These are phyloP conservation scores for Sesbania bispinosa DNA, from an alignment of 306 rosid genomes.

Conservation along the genomic window DNA sequence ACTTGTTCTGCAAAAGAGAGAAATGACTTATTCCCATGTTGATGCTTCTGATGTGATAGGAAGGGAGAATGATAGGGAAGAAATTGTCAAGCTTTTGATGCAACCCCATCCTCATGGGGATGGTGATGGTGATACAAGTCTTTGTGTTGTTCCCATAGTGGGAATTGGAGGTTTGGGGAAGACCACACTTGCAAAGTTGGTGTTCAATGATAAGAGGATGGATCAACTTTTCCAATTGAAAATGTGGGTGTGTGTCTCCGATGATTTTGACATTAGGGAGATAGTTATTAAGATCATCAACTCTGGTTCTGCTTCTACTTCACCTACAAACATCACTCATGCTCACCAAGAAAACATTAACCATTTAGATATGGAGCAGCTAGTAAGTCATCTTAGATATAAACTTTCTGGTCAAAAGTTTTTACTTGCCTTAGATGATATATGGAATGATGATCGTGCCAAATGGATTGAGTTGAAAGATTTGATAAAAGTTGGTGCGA, in stretches of 20 bases:
- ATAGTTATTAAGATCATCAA: background rate
- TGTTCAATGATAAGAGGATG: too few species aligned
- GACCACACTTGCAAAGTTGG: too few species aligned
- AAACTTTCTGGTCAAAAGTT: background rate
- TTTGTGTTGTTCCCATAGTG: too few species aligned
- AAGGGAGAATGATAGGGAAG: background rate
- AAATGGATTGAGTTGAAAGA: background rate
- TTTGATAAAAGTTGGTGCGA: background rate
- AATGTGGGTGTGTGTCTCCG: background rate
- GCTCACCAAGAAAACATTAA: too few species aligned
- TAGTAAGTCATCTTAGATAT: background rate
- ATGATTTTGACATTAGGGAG: background rate
- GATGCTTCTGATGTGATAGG: background rate
- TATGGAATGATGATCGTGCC: too few species aligned
- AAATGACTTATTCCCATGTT: background rate
- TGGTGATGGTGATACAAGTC: too few species aligned
- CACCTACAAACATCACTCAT: too few species aligned
- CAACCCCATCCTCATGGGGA: background rate
- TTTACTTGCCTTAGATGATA: too few species aligned
- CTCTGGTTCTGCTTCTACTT: background rate
- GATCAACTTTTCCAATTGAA: background rate
- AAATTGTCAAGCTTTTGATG: background rate
- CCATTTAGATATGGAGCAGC: background rate
- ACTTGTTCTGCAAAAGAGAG: too few species aligned
- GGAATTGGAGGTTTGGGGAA: too few species aligned